A percentile compares a stretch with the other conserved stretches of the same genome.
phyloP scores from a whole-genome alignment of 2,329 filamentous ascomycete genomes.

The Nemania abortiva region DNA sequence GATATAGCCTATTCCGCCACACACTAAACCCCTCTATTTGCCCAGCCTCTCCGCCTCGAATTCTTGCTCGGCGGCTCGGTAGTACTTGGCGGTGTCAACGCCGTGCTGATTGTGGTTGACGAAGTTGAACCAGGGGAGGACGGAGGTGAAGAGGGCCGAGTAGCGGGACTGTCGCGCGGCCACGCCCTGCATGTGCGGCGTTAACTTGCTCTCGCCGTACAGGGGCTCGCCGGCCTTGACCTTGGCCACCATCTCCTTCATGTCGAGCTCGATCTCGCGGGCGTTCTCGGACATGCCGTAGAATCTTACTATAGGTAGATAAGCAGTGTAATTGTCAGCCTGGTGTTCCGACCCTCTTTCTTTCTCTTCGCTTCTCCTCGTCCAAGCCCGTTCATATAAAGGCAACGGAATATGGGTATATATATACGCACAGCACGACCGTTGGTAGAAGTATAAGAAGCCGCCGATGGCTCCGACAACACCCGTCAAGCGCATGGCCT shows the following conservation, averaged over 20 bases:
- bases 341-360: not conserved
- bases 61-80: constrained; percentile 92
- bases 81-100: constrained; percentile 98
- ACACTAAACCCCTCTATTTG: constrained; percentile 31
- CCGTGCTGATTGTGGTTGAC: constrained; percentile 97
- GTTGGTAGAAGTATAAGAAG: constrained; percentile 86
- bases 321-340: not conserved
- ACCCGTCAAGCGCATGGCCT: constrained; percentile 82
- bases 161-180: constrained; percentile 94
- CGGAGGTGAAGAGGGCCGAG: constrained; percentile 83
- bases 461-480: constrained; percentile 81
- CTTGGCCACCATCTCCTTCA: constrained; percentile 97
- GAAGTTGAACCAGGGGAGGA: constrained; percentile 97
- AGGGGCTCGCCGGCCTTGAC: constrained; percentile 92
- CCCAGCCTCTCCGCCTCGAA: constrained; percentile 78
- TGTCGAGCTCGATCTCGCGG: constrained; percentile 93
- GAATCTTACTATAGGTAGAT: constrained; percentile 79
- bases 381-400: too few relatives aligned
- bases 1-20: constrained; percentile 3
- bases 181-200: constrained; percentile 92
- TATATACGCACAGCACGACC: constrained; percentile 78
- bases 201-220: constrained; percentile 83
- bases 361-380: too few relatives aligned
- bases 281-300: constrained; percentile 95
- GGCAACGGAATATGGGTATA: constrained; percentile 21